A percentile compares a stretch with the other conserved stretches of the same genome.
Conservation (phyloP, 345 rosid genomes). For the Citrus cavaleriei region DNA sequence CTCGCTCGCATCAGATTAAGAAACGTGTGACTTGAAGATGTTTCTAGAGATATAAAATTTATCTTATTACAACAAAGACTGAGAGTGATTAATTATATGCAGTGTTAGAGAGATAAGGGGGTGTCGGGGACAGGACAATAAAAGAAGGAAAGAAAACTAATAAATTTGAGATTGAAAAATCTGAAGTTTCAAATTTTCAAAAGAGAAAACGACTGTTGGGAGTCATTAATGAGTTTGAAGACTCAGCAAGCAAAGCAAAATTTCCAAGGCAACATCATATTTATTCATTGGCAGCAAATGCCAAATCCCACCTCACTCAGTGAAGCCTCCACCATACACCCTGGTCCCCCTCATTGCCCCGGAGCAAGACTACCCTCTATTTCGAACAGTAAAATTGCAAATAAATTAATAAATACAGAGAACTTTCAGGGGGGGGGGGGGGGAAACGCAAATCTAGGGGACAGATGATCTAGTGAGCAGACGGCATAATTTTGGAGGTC, state of each 20-base stretch:
- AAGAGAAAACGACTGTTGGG: background rate
- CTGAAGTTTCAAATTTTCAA: background rate
- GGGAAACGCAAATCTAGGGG: no score
- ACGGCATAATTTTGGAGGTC: no score
- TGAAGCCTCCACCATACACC: background rate
- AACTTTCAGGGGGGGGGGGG: no score
- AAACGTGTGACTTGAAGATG: no score
- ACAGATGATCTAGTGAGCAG: no score
- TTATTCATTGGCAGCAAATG: background rate
- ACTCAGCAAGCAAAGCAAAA: constrained; percentile 13
- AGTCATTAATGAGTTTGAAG: constrained; percentile 13
- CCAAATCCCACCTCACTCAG: background rate
- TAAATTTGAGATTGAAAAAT: constrained; percentile 1
- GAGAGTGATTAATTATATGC: background rate
- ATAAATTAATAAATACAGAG: no score
- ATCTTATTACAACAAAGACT: background rate
- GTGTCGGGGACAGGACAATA: background rate
- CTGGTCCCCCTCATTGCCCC: background rate
- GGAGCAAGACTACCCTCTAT: background rate
- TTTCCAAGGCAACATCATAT: constrained; percentile 12
- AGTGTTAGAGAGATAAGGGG: background rate
- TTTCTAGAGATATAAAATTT: background rate
- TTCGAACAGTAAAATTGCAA: background rate
- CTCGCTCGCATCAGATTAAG: no score
- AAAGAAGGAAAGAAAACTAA: background rate